phyloP scores from a whole-genome alignment of 306 rosid genomes.

The Malus sieversii region DNA sequence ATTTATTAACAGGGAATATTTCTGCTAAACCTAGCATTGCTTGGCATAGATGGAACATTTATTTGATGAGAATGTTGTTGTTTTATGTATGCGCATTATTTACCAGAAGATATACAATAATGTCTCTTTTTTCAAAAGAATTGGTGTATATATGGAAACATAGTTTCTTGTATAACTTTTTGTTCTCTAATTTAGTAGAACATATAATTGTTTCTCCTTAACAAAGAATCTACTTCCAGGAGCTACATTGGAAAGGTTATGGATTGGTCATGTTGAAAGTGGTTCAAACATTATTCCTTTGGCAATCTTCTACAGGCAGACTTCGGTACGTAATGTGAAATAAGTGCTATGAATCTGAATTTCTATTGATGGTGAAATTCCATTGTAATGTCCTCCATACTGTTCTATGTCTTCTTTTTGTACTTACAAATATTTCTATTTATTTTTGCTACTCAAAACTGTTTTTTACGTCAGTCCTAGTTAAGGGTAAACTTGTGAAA shows the following conservation, averaged over 20 bases:
- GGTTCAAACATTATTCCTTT: slow-evolving; percentile 45
- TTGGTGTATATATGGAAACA: no score
- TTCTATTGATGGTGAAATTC: not conserved
- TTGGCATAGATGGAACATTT: not conserved
- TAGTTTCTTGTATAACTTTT: not conserved
- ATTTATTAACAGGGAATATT: no score
- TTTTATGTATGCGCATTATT: not conserved
- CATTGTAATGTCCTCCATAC: not conserved
- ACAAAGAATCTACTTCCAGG: slow-evolving; percentile 33
- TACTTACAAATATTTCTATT: not conserved
- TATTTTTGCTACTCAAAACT: not conserved
- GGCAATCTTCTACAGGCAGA: slow-evolving; percentile 53
- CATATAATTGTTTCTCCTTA: not conserved
- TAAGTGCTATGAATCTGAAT: not conserved
- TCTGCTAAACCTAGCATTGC: not conserved
- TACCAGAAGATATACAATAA: not conserved
- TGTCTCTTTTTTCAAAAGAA: no score
- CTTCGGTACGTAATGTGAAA: slow-evolving; percentile 35
- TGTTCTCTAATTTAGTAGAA: not conserved
- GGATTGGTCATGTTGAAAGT: slow-evolving; percentile 54
- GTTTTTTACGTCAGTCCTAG: not conserved
- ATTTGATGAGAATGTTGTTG: not conserved
- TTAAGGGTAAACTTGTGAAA: not conserved
- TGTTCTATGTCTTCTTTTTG: not conserved
- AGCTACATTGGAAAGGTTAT: slow-evolving; percentile 45